These are phyloP conservation scores for Ogataea chonburiensis DNA, from an alignment of 805 yeast species.

Conservation along the genomic window DNA sequence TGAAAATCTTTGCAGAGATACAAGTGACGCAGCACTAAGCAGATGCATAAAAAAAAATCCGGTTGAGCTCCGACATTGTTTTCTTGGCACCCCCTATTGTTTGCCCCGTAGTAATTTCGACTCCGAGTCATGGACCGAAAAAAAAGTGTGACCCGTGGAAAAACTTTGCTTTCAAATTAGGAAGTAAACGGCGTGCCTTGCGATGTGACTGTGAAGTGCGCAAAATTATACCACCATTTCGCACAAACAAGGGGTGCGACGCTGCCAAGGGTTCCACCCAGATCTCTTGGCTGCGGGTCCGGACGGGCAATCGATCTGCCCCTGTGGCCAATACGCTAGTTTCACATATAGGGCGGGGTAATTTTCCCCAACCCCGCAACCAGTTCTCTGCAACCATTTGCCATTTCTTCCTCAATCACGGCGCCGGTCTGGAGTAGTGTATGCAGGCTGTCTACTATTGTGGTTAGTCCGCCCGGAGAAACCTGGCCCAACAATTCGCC, in stretches of 20 bases:
- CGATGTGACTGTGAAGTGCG: too few relatives aligned
- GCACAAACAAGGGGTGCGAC: too few relatives aligned
- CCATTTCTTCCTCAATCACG: conserved; percentile 5
- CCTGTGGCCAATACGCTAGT: too few relatives aligned
- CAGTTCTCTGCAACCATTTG: conserved; percentile 5
- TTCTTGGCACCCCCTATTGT: conserved; percentile 1
- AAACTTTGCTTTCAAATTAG: conserved; percentile 1
- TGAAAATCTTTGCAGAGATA: not conserved
- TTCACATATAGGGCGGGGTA: too few relatives aligned
- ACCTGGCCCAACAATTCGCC: not conserved
- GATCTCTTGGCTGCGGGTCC: too few relatives aligned
- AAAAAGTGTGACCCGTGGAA: conserved; percentile 7
- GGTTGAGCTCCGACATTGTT: conserved; percentile 1
- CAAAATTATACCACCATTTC: too few relatives aligned
- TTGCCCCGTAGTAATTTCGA: not conserved
- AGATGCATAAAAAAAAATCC: not conserved
- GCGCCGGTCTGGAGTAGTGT: conserved; percentile 6
- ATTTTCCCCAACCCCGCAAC: conserved; percentile 1
- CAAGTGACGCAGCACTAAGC: too few relatives aligned
- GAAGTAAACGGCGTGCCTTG: too few relatives aligned
- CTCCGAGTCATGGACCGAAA: conserved; percentile 3
- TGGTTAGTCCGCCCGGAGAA: not conserved
- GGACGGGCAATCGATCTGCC: too few relatives aligned
- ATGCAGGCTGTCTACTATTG: conserved; percentile 7
- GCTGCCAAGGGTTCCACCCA: conserved; percentile 1